Percentiles rank a stretch among this genome's conserved stretches.
Conservation (phyloP, 2,329 filamentous ascomycete species). For the Hypoxylon sp. region DNA sequence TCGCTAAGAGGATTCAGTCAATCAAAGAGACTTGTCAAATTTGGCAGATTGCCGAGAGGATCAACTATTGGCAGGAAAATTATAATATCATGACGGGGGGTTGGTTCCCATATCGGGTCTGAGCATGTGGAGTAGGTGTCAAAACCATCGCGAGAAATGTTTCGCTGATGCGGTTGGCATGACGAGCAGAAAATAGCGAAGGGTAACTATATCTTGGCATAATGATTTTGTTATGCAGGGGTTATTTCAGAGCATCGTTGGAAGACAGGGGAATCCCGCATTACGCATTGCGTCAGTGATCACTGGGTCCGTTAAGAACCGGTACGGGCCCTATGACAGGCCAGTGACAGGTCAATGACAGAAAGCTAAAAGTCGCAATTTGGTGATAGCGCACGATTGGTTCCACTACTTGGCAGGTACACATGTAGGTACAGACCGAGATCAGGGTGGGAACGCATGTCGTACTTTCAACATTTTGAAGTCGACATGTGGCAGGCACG, state of each 20-base stretch:
- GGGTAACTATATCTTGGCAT: conserved; percentile 27
- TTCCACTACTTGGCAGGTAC: conserved; percentile 15
- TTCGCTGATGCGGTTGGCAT: conserved; percentile 34
- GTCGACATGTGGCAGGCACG: conserved; percentile 39
- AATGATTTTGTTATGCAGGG: conserved; percentile 37
- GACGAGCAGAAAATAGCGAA: conserved; percentile 30
- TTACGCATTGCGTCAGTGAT: conserved; percentile 46
- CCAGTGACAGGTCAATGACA: conserved; percentile 13
- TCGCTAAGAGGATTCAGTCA: conserved; percentile 28
- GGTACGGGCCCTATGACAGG: not conserved
- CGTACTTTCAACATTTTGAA: not conserved
- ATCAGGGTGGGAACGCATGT: conserved; percentile 16
- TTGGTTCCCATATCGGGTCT: conserved; percentile 35
- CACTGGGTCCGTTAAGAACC: conserved; percentile 15
- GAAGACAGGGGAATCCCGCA: conserved; percentile 43
- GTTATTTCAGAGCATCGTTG: conserved; percentile 30
- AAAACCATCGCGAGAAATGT: conserved; percentile 41
- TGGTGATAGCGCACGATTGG: conserved; percentile 24
- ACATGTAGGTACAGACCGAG: not conserved
- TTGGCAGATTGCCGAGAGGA: conserved; percentile 44
- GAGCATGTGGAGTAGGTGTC: conserved; percentile 33
- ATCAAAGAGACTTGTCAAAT: conserved; percentile 40
- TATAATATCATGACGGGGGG: conserved; percentile 34
- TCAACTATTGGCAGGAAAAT: conserved; percentile 38
- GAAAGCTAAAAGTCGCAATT: conserved; percentile 34